phyloP scores from a whole-genome alignment of 2,329 filamentous ascomycete genomes.

The Xylariaceae sp. region DNA sequence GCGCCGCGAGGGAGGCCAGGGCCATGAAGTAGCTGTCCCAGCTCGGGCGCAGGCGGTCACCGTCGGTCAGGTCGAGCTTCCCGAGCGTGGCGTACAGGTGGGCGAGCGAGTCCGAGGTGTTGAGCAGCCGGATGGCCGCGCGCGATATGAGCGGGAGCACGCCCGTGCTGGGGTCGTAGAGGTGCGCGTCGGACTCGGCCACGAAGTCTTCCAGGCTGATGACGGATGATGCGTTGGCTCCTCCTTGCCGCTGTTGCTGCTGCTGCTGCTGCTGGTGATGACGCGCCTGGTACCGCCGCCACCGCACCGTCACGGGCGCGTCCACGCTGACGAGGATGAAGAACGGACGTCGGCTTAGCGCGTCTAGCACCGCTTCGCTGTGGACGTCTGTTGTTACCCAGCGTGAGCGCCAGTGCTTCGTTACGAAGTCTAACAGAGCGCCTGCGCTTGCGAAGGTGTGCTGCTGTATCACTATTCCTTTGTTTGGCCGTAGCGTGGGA shows the following conservation, averaged over 20 bases:
- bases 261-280: slow-evolving; percentile 4
- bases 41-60: slow-evolving; percentile 79
- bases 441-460: slow-evolving; percentile 66
- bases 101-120: slow-evolving; percentile 75
- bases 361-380: slow-evolving; percentile 74
- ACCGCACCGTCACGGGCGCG: slow-evolving; percentile 83
- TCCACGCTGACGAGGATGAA: slow-evolving; percentile 93
- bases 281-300: slow-evolving; percentile 71
- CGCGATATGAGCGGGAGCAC: slow-evolving; percentile 79
- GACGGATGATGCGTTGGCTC: slow-evolving; percentile 21
- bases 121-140: slow-evolving; percentile 84
- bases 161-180: slow-evolving; percentile 71
- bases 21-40: slow-evolving; percentile 99
- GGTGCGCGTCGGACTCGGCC: slow-evolving; percentile 69
- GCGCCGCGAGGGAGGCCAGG: slow-evolving; percentile 87
- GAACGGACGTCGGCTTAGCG: slow-evolving; percentile 80
- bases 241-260: neutral
- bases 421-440: slow-evolving; percentile 82
- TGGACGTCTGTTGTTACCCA: slow-evolving; percentile 89
- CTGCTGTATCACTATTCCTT: slow-evolving; percentile 9
- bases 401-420: slow-evolving; percentile 78
- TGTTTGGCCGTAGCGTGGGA: slow-evolving; percentile 5
- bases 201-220: slow-evolving; percentile 63
- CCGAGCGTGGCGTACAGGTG: slow-evolving; percentile 75
- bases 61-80: slow-evolving; percentile 76